Evolutionary conservation across 2,329 filamentous ascomycete genomes (phyloP).

Genomic region (Knufia fluminis): DNA sequence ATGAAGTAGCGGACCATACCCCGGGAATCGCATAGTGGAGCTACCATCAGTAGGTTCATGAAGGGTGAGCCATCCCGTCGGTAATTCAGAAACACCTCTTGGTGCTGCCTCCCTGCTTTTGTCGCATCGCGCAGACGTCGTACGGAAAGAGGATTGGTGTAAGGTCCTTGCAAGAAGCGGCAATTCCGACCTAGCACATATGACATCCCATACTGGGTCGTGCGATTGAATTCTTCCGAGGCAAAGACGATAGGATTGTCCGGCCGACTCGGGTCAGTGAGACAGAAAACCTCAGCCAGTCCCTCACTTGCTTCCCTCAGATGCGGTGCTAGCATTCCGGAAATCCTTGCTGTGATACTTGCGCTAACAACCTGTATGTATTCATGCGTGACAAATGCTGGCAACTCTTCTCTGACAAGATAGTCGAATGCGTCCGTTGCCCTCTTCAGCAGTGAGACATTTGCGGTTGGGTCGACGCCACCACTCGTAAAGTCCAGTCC

Average conservation of each 20-base stretch:
- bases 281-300: slow-evolving; percentile 65
- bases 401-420: slow-evolving; percentile 58
- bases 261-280: slow-evolving; percentile 62
- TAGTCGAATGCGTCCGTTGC: slow-evolving; percentile 56
- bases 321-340: slow-evolving; percentile 55
- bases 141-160: slow-evolving; percentile 56
- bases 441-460: slow-evolving; percentile 52
- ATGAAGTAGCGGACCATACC: slow-evolving; percentile 61
- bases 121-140: slow-evolving; percentile 54
- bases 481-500: slow-evolving; percentile 48
- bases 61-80: slow-evolving; percentile 68
- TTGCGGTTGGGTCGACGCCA: slow-evolving; percentile 45
- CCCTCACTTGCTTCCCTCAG: slow-evolving; percentile 63
- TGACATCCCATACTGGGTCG: slow-evolving; percentile 64
- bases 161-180: slow-evolving; percentile 67
- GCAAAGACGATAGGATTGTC: slow-evolving; percentile 73
- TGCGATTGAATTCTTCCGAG: slow-evolving; percentile 65
- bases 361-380: slow-evolving; percentile 62
- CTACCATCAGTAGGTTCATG: slow-evolving; percentile 68
- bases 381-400: slow-evolving; percentile 60
- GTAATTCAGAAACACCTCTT: slow-evolving; percentile 68
- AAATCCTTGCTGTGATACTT: slow-evolving; percentile 59
- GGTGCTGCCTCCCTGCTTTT: slow-evolving; percentile 56
- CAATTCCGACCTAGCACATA: slow-evolving; percentile 70
- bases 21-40: slow-evolving; percentile 59